A percentile compares a stretch with the other conserved stretches of the same genome.
These are phyloP conservation scores for Mycena floridula DNA, from an alignment of 768 basidiomycete genomes.

Conservation along the genomic window DNA sequence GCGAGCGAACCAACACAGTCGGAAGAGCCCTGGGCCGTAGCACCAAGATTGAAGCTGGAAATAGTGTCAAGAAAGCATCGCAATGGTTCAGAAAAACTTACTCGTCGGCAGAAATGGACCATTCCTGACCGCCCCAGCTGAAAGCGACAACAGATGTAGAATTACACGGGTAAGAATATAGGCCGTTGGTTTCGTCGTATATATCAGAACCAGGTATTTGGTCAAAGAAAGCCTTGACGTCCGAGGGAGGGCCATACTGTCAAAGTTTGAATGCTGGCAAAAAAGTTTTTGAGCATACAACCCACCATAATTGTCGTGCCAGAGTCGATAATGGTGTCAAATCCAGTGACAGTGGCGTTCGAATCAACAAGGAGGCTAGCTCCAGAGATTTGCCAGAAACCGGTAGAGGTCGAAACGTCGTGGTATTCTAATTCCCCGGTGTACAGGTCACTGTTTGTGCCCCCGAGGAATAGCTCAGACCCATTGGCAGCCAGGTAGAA, in stretches of 20 bases:
- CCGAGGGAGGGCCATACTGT: conserved; percentile 21
- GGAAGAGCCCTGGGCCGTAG: conserved; percentile 34
- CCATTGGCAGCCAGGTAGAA: conserved; percentile 35
- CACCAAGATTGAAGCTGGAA: conserved; percentile 31
- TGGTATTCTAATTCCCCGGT: conserved; percentile 33
- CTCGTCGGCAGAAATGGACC: conserved; percentile 24
- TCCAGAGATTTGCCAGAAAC: conserved; percentile 21
- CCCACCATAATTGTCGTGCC: conserved; percentile 30
- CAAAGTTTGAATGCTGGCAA: too few relatives aligned
- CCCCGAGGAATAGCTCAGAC: conserved; percentile 48
- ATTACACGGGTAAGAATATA: conserved; percentile 21
- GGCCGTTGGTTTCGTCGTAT: conserved; percentile 9
- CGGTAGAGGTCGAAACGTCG: conserved; percentile 12
- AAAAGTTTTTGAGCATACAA: too few relatives aligned
- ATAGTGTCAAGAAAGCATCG: conserved; percentile 19
- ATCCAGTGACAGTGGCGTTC: conserved; percentile 3
- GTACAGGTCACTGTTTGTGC: conserved; percentile 38
- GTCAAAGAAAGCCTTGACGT: conserved; percentile 17
- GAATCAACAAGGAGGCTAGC: conserved; percentile 6
- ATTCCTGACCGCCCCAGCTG: conserved; percentile 27
- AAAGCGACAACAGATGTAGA: conserved; percentile 21
- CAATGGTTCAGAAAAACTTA: not conserved
- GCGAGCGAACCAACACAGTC: conserved; percentile 46
- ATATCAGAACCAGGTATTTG: conserved; percentile 18
- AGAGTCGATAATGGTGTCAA: conserved; percentile 26